Evolutionary conservation across 306 rosid genomes (phyloP).

Genomic region (Gynostemma pentaphyllum): DNA sequence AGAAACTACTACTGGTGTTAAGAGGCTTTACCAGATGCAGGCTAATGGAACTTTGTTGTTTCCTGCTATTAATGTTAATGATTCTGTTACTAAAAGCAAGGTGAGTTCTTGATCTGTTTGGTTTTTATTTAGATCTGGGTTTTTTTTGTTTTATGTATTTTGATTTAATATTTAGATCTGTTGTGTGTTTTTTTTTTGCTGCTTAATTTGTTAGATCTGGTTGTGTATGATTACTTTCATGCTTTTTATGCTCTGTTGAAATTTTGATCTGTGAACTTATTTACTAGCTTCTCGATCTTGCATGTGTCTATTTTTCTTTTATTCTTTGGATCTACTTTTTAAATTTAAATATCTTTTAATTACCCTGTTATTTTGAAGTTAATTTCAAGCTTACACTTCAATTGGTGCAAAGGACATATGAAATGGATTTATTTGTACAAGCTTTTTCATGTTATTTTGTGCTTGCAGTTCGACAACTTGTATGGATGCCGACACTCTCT

Average conservation of each 20-base stretch:
- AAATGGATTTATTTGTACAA: no score
- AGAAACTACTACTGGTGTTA: conserved; percentile 76
- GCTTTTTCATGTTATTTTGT: no score
- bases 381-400: not conserved
- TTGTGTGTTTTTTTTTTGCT: not conserved
- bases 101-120: conserved; percentile 8
- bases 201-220: not conserved
- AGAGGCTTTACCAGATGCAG: conserved; percentile 76
- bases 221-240: no score
- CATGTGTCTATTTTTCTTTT: not conserved
- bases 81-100: conserved; percentile 82
- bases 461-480: conserved; percentile 56
- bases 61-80: conserved; percentile 79
- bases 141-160: not conserved
- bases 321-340: not conserved
- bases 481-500: conserved; percentile 84
- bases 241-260: no score
- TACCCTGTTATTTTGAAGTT: not conserved
- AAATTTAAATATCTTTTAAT: not conserved
- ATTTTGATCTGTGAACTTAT: not conserved
- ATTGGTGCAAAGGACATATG: not conserved
- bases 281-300: not conserved
- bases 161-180: not conserved
- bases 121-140: conserved; percentile 5
- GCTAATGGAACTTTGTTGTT: conserved; percentile 50